These are phyloP conservation scores for Cyberlindnera lachancei DNA, from an alignment of 805 yeast genomes.

Conservation along the genomic window DNA sequence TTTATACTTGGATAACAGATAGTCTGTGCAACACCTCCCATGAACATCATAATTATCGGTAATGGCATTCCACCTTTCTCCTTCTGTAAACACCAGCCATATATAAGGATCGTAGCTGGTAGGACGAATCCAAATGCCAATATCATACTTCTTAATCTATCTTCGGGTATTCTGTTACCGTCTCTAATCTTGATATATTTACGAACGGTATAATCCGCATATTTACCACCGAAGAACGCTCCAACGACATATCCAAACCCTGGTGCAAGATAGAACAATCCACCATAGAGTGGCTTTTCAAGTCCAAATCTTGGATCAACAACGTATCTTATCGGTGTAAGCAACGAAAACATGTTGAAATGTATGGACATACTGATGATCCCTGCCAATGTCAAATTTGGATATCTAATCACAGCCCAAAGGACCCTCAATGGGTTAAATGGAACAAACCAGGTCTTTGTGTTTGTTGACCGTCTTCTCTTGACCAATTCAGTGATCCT, in stretches of 20 bases:
- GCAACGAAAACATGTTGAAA: conserved; percentile 43
- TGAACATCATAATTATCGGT: conserved; percentile 42
- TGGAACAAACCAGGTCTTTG: conserved; percentile 32
- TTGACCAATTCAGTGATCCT: conserved; percentile 6
- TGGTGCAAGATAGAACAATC: conserved; percentile 49
- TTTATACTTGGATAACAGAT: conserved; percentile 44
- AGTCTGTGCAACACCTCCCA: conserved; percentile 44
- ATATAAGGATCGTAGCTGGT: conserved; percentile 39
- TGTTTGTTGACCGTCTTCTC: conserved; percentile 21
- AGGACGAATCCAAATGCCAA: conserved; percentile 31
- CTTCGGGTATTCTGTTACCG: conserved; percentile 43
- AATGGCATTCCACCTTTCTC: conserved; percentile 48
- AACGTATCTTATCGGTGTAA: conserved; percentile 50
- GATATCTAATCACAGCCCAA: conserved; percentile 33
- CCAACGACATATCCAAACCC: conserved; percentile 48
- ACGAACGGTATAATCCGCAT: conserved; percentile 42
- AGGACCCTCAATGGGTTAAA: conserved; percentile 41
- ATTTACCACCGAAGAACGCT: conserved; percentile 43
- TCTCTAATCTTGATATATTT: conserved; percentile 33
- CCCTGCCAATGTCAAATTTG: conserved; percentile 37
- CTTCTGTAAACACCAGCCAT: conserved; percentile 27
- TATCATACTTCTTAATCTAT: conserved; percentile 36
- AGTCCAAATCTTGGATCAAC: conserved; percentile 48
- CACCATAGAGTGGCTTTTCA: conserved; percentile 39
- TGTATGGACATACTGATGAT: conserved; percentile 32